These are phyloP conservation scores for Saccharata proteae DNA, from an alignment of 2,329 filamentous ascomycete genomes.

Conservation along the genomic window DNA sequence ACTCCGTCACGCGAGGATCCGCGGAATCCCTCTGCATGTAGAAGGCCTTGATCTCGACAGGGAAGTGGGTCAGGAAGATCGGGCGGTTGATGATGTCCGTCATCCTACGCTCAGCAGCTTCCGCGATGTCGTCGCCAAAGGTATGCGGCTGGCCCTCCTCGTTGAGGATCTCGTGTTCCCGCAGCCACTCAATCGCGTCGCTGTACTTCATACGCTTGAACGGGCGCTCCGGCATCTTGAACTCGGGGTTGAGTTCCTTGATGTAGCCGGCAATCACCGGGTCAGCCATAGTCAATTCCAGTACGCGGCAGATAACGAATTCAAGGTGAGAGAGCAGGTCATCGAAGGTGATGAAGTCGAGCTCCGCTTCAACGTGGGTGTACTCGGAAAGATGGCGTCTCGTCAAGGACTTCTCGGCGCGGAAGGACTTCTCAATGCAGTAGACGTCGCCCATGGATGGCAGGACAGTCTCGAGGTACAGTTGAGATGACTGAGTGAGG, in stretches of 20 bases:
- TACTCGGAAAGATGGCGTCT: constrained; percentile 92
- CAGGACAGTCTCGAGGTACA: constrained; percentile 92
- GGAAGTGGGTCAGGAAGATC: constrained; percentile 96
- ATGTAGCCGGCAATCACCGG: constrained; percentile 60
- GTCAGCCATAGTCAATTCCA: constrained; percentile 66
- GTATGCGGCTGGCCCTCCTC: constrained; percentile 81
- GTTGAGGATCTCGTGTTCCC: constrained; percentile 80
- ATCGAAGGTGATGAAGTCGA: constrained; percentile 89
- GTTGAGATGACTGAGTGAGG: constrained; percentile 90
- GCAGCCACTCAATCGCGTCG: constrained; percentile 90
- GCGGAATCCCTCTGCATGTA: constrained; percentile 88
- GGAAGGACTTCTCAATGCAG: constrained; percentile 98
- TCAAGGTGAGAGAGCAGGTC: constrained; percentile 84
- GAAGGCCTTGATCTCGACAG: constrained; percentile 93
- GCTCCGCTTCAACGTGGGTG: constrained; percentile 89
- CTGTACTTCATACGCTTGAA: constrained; percentile 93
- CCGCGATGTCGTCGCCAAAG: constrained; percentile 96
- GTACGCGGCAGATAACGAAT: constrained; percentile 72
- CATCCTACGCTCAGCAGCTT: constrained; percentile 93
- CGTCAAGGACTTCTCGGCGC: constrained; percentile 90
- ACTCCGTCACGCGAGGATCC: constrained; percentile 80
- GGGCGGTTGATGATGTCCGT: constrained; percentile 92
- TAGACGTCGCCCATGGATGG: constrained; percentile 89
- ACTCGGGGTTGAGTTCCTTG: constrained; percentile 81
- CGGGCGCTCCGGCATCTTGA: constrained; percentile 67